phyloP scores from a whole-genome alignment of 2,329 filamentous ascomycete species.

The Colletotrichum godetiae region DNA sequence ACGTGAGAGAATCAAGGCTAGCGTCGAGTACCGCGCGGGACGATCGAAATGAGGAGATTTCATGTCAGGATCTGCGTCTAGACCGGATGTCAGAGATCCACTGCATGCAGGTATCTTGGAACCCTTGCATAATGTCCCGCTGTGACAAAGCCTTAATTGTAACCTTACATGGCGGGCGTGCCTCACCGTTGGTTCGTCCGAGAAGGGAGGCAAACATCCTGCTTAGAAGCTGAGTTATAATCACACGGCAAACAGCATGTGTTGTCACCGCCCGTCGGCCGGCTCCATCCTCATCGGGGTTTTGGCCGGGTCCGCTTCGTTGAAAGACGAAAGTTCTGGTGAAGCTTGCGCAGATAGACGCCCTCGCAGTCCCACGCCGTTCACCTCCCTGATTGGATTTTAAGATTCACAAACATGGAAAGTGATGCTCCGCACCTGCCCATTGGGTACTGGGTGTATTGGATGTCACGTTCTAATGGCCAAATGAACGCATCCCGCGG shows the following conservation, averaged over 20 bases:
- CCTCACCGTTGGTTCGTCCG: neutral
- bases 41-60: neutral
- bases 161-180: neutral
- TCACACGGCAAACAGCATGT: neutral
- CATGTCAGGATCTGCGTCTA: neutral
- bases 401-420: neutral
- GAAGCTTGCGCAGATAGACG: neutral
- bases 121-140: neutral
- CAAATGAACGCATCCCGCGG: conserved; percentile 8
- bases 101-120: neutral
- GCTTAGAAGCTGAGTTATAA: neutral
- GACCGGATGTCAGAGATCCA: neutral
- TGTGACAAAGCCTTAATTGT: neutral
- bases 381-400: conserved; percentile 8
- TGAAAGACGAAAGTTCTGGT: neutral
- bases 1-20: neutral
- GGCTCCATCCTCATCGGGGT: neutral
- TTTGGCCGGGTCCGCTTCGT: neutral
- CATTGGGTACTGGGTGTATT: conserved; percentile 13
- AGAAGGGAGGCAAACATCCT: neutral
- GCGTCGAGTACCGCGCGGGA: neutral
- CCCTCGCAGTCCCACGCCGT: neutral
- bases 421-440: conserved; percentile 23
- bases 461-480: neutral
- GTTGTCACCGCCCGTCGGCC: neutral